Conservation (phyloP, 75 land plant genomes). For the Cunninghamia lanceolata region DNA sequence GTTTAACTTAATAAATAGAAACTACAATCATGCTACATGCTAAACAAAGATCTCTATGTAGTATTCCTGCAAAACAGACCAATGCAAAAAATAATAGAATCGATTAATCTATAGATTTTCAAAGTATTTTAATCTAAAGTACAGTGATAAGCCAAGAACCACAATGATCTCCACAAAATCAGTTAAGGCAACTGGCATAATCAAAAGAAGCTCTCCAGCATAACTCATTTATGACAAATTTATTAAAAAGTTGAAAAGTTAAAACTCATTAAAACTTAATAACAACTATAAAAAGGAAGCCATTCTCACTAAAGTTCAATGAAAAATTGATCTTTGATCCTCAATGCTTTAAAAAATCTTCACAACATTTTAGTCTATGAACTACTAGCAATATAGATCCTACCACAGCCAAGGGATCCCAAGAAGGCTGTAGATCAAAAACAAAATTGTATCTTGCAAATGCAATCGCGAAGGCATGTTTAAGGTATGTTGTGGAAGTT, state of each 20-base stretch:
- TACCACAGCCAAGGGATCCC: not conserved
- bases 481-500: not conserved
- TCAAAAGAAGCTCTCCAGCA: not conserved
- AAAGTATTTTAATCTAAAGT: not conserved
- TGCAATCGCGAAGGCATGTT: not conserved
- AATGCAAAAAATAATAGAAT: too few species aligned
- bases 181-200: not conserved
- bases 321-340: too few species aligned
- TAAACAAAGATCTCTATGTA: not conserved
- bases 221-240: too few species aligned
- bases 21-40: not conserved
- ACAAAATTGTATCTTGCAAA: not conserved
- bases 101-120: too few species aligned
- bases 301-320: too few species aligned
- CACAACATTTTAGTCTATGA: not conserved
- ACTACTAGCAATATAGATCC: not conserved
- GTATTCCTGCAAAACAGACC: not conserved
- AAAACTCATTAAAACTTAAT: too few species aligned
- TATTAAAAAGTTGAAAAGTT: too few species aligned
- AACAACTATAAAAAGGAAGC: too few species aligned
- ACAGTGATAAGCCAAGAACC: not conserved
- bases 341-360: too few species aligned
- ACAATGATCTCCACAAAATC: not conserved
- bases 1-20: too few species aligned
- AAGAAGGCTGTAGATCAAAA: not conserved